Base-by-base conservation (phyloP, 768 basidiomycete genomes). In the Pulveroboletus frians region DNA sequence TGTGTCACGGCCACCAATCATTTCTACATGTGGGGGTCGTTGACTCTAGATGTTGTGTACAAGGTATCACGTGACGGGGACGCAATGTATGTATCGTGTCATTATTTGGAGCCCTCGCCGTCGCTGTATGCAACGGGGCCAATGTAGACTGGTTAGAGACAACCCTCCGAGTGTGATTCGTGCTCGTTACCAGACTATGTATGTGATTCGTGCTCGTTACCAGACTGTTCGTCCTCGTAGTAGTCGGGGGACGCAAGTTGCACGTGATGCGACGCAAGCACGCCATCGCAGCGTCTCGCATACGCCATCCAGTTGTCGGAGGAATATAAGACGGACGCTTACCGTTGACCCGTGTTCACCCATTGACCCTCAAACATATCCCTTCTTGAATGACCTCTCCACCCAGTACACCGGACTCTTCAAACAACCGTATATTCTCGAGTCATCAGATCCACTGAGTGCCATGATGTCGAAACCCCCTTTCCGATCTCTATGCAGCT, bases 181-280 rank as follows among this genome's bases (percentile, higher is more conserved):
- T 8, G 47, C 1, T 3, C n/a, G n/a, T n/a, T n/a, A n/a, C n/a
- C n/a, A n/a, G n/a, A n/a, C n/a, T n/a, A n/a, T n/a, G n/a, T n/a
- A n/a, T n/a, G n/a, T n/a, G n/a, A n/a, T n/a, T n/a, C n/a, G n/a
- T n/a, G n/a, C n/a, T n/a, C n/a, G n/a, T n/a, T n/a, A n/a, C n/a
- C n/a, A n/a, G n/a, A n/a, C n/a, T n/a, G n/a, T n/a, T n/a, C n/a
- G n/a, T n/a, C n/a, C n/a, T n/a, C n/a, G n/a, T n/a, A n/a, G n/a
- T n/a, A n/a, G n/a, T n/a, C n/a, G n/a, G n/a, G n/a, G n/a, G n/a
- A n/a, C n/a, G n/a, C n/a, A n/a, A n/a, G 0, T 3, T 42, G 44
- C 65, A 67, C 60, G 65, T 67, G 65, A 63, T 57, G 67, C 38
- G 67, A 67, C 54, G 48, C 39, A 41, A 67, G 62, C 65, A 69